Percentiles rank a stretch among this genome's conserved stretches.
These are phyloP conservation scores for Microthyrium microscopicum DNA, from an alignment of 2,329 filamentous ascomycete genomes.

Conservation along the genomic window DNA sequence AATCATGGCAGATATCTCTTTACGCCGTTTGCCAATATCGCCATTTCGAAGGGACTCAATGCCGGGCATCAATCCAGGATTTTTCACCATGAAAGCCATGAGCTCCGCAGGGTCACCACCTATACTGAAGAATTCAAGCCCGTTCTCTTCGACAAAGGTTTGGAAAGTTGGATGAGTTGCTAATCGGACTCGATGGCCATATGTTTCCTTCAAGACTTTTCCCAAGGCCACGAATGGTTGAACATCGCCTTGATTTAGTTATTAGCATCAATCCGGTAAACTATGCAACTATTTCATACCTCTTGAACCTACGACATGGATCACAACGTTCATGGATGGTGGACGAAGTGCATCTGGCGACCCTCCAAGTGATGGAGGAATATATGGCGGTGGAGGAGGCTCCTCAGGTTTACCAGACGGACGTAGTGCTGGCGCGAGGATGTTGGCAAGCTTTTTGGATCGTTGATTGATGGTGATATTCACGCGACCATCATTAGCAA, in stretches of 20 bases:
- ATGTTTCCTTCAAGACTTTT: constrained; percentile 31
- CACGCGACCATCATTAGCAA: constrained; percentile 24
- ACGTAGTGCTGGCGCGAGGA: constrained; percentile 22
- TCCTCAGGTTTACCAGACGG: constrained; percentile 13
- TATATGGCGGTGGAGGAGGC: constrained; percentile 16
- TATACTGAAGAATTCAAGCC: constrained; percentile 34
- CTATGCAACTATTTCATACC: no score
- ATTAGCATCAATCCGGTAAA: no score
- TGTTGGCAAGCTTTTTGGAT: constrained; percentile 18
- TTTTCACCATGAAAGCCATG: constrained; percentile 77
- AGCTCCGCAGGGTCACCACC: constrained; percentile 32
- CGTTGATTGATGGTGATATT: constrained; percentile 25
- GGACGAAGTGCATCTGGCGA: constrained; percentile 38
- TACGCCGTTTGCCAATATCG: constrained; percentile 57
- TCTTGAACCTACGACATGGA: constrained; percentile 15
- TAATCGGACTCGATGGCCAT: constrained; percentile 29
- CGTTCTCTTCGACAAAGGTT: constrained; percentile 31
- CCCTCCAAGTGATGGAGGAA: constrained; percentile 56
- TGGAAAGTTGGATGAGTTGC: constrained; percentile 33
- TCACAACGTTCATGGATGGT: constrained; percentile 18
- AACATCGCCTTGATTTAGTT: no score
- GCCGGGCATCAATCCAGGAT: constrained; percentile 71
- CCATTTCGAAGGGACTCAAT: constrained; percentile 61
- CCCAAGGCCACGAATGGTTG: constrained; percentile 34
- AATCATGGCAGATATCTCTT: constrained; percentile 64